phyloP scores from a whole-genome alignment of 106 monocot species.

The Phalaenopsis equestris region DNA sequence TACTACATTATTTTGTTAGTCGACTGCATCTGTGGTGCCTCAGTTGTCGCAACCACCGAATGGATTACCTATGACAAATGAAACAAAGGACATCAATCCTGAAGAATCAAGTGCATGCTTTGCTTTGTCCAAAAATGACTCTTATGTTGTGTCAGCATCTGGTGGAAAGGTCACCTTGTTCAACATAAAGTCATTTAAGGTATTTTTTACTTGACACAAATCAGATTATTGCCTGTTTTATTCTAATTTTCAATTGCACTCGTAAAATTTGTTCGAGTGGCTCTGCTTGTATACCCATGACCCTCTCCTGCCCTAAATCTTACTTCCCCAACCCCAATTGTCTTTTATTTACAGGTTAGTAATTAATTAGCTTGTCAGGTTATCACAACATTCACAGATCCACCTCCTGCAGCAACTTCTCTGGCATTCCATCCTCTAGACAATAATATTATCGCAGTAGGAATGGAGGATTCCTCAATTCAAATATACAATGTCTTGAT shows the following conservation, averaged over 20 bases:
- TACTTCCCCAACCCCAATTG: not conserved
- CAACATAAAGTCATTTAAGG: constrained; percentile 32
- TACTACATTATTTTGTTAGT: constrained; percentile 33
- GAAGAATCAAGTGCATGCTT: constrained; percentile 86
- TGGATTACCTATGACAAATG: constrained; percentile 87
- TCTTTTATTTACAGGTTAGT: not conserved
- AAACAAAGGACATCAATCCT: constrained; percentile 55
- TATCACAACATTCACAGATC: constrained; percentile 96
- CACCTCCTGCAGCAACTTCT: constrained; percentile 86
- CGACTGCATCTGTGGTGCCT: constrained; percentile 61
- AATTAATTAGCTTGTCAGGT: constrained; percentile 27
- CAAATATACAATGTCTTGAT: constrained; percentile 94
- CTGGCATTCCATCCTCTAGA: constrained; percentile 86
- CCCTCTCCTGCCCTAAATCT: too few relatives aligned
- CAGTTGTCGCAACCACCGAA: constrained; percentile 84
- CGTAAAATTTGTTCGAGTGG: not conserved
- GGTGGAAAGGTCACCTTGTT: constrained; percentile 84
- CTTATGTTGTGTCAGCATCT: constrained; percentile 97
- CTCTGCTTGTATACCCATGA: too few relatives aligned
- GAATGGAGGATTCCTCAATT: constrained; percentile 94
- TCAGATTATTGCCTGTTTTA: not conserved
- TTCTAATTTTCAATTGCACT: not conserved
- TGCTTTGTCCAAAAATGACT: constrained; percentile 91
- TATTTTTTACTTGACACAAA: not conserved
- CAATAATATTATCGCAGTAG: constrained; percentile 92